These are phyloP conservation scores for Nannochloropsis oceanica DNA, from an alignment of 108 stramenopile genomes.

Conservation along the genomic window DNA sequence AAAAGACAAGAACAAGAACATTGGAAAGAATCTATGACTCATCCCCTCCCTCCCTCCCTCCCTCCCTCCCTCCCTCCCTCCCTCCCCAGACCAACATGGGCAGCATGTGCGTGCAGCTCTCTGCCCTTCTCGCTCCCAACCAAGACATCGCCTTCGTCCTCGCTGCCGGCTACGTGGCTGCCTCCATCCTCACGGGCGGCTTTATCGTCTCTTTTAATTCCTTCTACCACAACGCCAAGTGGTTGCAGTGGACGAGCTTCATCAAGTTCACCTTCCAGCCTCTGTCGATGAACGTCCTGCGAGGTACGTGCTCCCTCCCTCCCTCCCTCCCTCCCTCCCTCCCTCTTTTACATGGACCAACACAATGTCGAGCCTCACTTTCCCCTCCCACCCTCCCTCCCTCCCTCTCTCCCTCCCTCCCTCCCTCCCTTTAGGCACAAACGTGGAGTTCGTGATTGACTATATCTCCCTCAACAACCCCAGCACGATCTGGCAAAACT, in stretches of 20 bases:
- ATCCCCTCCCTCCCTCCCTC: neutral
- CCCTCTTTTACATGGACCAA: neutral
- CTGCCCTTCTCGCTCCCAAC: neutral
- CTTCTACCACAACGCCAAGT: neutral
- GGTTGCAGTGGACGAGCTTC: neutral
- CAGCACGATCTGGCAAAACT: neutral
- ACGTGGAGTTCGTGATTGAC: neutral
- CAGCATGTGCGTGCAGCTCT: neutral
- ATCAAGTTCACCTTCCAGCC: neutral
- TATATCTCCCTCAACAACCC: neutral
- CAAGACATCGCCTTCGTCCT: neutral
- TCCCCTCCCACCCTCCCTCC: neutral
- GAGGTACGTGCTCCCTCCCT: neutral
- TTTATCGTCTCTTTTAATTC: neutral
- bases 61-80: too few species aligned
- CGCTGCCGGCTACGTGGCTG: neutral
- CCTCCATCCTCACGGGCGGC: neutral
- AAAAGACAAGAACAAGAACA: neutral
- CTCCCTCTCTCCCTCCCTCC: neutral
- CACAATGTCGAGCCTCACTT: neutral
- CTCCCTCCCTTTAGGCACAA: neutral
- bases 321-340: neutral
- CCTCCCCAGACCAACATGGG: neutral
- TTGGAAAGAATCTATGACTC: too few species aligned
- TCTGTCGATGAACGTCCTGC: neutral